Percentiles rank a stretch among this genome's conserved stretches.
Conservation (phyloP, 2,329 filamentous ascomycete species). For the Xylaria arbuscula region DNA sequence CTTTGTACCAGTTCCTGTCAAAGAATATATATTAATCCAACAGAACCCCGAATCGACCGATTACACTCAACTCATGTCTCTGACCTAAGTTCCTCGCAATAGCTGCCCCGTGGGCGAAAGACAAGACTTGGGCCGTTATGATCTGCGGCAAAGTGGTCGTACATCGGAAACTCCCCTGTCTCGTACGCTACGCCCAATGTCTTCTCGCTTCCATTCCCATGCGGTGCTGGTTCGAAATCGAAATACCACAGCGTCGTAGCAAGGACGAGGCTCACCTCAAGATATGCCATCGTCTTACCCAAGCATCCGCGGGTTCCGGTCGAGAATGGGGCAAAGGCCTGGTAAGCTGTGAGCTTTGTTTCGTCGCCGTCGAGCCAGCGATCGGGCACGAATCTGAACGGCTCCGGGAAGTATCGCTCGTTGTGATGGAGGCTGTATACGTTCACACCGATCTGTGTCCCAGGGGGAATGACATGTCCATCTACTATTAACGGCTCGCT, state of each 20-base stretch:
- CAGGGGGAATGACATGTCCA: slow-evolving; percentile 25
- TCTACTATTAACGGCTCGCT: neutral
- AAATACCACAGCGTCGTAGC: slow-evolving; percentile 55
- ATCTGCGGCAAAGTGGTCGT: too few relatives aligned
- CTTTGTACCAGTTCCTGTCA: too few relatives aligned
- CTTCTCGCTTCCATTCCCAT: neutral
- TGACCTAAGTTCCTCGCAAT: too few relatives aligned
- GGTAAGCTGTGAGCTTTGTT: slow-evolving; percentile 3
- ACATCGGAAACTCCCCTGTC: too few relatives aligned
- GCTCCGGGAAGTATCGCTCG: slow-evolving; percentile 33
- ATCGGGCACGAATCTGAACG: slow-evolving; percentile 16
- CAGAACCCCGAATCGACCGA: too few relatives aligned
- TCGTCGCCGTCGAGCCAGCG: slow-evolving; percentile 3
- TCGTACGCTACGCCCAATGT: neutral
- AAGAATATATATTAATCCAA: too few relatives aligned
- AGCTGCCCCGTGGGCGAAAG: too few relatives aligned
- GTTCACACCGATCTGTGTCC: slow-evolving; percentile 23
- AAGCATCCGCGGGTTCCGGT: slow-evolving; percentile 50
- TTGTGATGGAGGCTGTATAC: slow-evolving; percentile 34
- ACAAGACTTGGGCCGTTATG: too few relatives aligned
- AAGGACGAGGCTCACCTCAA: slow-evolving; percentile 56
- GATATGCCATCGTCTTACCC: slow-evolving; percentile 57
- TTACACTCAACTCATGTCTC: too few relatives aligned
- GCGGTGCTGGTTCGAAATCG: slow-evolving; percentile 44
- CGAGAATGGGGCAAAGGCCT: slow-evolving; percentile 57